These are phyloP conservation scores for Leucocoprinus birnbaumii DNA, from an alignment of 768 basidiomycete species.

Conservation along the genomic window DNA sequence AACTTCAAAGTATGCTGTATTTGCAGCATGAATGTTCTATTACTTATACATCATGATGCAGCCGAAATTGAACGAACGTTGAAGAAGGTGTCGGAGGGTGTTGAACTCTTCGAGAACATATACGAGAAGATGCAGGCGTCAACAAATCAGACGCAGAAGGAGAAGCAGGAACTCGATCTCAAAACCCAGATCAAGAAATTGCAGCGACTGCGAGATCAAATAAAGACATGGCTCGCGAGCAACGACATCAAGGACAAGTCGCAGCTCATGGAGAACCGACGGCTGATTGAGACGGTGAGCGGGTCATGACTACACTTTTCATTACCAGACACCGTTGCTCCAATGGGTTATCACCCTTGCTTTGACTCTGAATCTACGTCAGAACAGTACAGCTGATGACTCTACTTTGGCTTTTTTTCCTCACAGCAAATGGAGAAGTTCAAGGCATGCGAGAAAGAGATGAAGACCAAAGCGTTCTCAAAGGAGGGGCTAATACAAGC, in stretches of 20 bases:
- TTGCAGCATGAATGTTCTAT: too few species aligned
- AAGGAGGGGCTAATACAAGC: conserved; percentile 97
- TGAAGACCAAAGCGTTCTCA: conserved; percentile 99
- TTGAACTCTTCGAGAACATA: conserved; percentile 92
- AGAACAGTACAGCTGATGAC: too few species aligned
- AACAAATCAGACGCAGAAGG: conserved; percentile 75
- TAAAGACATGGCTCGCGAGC: conserved; percentile 97
- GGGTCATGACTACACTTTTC: neutral
- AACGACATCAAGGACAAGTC: conserved; percentile 99
- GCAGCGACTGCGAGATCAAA: conserved; percentile 97
- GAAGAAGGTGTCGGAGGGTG: conserved; percentile 95
- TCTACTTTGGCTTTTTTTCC: conserved; percentile 2
- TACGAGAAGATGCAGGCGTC: conserved; percentile 98
- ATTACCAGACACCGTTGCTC: too few species aligned
- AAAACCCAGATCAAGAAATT: conserved; percentile 97
- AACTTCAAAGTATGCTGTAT: conserved; percentile 70
- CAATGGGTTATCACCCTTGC: too few species aligned
- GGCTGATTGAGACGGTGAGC: conserved; percentile 94
- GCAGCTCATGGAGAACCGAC: conserved; percentile 86
- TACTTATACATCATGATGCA: conserved; percentile 29
- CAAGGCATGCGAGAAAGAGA: conserved; percentile 99
- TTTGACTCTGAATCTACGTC: too few species aligned
- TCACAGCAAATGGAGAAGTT: conserved; percentile 99
- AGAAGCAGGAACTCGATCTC: conserved; percentile 48
- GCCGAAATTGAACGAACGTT: conserved; percentile 98